These are phyloP conservation scores for Jasminum sambac DNA, from an alignment of 257 asterid species.

Conservation along the genomic window DNA sequence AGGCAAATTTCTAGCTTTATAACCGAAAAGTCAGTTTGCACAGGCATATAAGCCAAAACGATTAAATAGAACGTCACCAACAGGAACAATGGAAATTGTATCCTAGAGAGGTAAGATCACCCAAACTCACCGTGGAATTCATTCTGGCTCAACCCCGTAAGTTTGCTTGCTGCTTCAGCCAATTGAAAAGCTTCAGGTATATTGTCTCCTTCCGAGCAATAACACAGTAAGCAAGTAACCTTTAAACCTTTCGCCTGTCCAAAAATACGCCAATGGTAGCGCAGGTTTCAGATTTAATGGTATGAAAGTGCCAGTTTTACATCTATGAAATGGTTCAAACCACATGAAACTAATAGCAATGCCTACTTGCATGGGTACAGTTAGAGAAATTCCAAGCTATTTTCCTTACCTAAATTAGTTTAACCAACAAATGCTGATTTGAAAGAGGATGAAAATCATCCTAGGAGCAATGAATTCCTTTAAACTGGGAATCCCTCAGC, in stretches of 20 bases:
- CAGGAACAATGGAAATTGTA: background rate
- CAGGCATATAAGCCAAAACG: background rate
- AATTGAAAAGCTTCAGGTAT: conserved; percentile 83
- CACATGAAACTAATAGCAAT: background rate
- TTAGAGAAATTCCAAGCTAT: background rate
- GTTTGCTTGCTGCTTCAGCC: conserved; percentile 79
- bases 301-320: background rate
- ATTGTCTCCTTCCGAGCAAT: conserved; percentile 98
- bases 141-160: conserved; percentile 44
- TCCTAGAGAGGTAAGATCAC: conserved; percentile 7
- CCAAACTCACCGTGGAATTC: conserved; percentile 51
- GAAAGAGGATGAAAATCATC: background rate
- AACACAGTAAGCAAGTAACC: conserved; percentile 85
- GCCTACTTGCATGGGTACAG: background rate
- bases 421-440: background rate
- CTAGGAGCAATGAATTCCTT: background rate
- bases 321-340: background rate
- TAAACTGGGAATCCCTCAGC: background rate
- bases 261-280: background rate
- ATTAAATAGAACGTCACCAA: background rate
- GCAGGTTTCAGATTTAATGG: background rate
- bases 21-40: background rate
- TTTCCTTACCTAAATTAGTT: background rate
- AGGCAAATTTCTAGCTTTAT: background rate
- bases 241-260: conserved; percentile 82